Base-by-base conservation (phyloP, 31 red algal genomes). In the Asparagopsis taxiformis region DNA sequence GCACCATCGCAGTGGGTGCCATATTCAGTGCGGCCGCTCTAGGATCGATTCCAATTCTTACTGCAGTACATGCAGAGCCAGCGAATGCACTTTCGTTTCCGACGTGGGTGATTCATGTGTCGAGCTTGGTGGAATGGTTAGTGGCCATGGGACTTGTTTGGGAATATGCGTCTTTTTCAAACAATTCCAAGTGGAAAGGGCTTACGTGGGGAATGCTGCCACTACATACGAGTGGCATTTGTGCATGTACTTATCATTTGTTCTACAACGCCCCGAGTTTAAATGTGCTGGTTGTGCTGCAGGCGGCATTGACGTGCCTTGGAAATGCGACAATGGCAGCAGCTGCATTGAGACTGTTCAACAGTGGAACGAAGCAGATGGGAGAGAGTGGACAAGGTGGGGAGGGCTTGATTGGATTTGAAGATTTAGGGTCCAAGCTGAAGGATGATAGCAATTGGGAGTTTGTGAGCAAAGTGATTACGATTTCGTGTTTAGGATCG, bases 171-270 rank as follows among this genome's bases (percentile, higher is more conserved):
- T 72, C 65, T 0, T 26, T 25, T 3, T 44, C 70, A 3, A 46
- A 44, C n/a, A 92, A 92, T 62, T 30, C 48, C 5, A 49, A 31
- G 36, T 92, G 87, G 87, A 79, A 84, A 43, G 88, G 88, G 13
- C 79, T 92, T 20, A 75, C 79, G 0, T 92, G 88, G 88, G 78
- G 78, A 31, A 92, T 92, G 88, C 37, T 92, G 3, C 88, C 78
- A 1, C 62, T 92, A 26, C 88, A 92, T 62, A 82, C 88, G 33
- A 77, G 70, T 37, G 88, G 88, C 15, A 78, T 92, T 32, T 70
- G 68, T 35, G 88, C 88, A 10, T 92, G 88, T 28, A 82, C 76
- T 13, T 92, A 78, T 30, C 88, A 92, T 60, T 62, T 82, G 2
- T 81, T 82, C 62, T 92, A 84, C 79, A 92, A 92, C 72, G 79